Percentiles rank a stretch among this genome's conserved stretches.
These are phyloP conservation scores for Lipomyces yamanashiensis DNA, from an alignment of 805 yeast genomes.

Conservation along the genomic window DNA sequence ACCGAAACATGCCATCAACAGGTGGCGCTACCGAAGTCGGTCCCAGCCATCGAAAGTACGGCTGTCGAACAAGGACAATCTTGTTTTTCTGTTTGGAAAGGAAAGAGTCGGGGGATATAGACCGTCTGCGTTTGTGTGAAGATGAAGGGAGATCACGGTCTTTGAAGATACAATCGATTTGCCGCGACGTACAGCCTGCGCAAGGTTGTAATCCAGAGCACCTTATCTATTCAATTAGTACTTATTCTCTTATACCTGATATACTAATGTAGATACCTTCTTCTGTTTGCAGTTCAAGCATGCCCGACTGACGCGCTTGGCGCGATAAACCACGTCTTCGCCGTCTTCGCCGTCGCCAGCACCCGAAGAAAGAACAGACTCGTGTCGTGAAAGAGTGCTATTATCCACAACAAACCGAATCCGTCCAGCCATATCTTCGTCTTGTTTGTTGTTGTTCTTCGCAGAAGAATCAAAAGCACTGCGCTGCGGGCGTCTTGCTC, in stretches of 20 bases:
- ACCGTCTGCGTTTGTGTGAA: background rate
- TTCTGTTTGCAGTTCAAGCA: constrained; percentile 38
- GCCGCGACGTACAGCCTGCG: constrained; percentile 29
- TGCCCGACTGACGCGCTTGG: constrained; percentile 39
- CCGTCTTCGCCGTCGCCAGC: constrained; percentile 3
- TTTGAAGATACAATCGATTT: constrained; percentile 34
- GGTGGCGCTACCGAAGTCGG: constrained; percentile 44
- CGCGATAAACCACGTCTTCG: constrained; percentile 29
- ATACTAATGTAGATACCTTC: constrained; percentile 33
- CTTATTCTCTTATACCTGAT: background rate
- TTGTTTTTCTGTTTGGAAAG: background rate
- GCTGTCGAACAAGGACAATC: constrained; percentile 36
- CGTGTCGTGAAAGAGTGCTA: background rate
- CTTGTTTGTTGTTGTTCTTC: background rate
- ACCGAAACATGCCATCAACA: constrained; percentile 38
- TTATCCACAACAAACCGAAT: constrained; percentile 24
- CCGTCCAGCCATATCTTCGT: constrained; percentile 9
- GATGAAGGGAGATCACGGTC: constrained; percentile 11
- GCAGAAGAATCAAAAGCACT: background rate
- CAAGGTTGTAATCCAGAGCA: constrained; percentile 41
- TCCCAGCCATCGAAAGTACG: constrained; percentile 43
- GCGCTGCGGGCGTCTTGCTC: background rate
- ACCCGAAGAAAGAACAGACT: background rate
- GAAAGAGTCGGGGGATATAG: background rate
- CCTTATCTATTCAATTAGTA: constrained; percentile 29